Base-by-base conservation (phyloP, 805 yeast genomes). In the Ogataea corticis region DNA sequence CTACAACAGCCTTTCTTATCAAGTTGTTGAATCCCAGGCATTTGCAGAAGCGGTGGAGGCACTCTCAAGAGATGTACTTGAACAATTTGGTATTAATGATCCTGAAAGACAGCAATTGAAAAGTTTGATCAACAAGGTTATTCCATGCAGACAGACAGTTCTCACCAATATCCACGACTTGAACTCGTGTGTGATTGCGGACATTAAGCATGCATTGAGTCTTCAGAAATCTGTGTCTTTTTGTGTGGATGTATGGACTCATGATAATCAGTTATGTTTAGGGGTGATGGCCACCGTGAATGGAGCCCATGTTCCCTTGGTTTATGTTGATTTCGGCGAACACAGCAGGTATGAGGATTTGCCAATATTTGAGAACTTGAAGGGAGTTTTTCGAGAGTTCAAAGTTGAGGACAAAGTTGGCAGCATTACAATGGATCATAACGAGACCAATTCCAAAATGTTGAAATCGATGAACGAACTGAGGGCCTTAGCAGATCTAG, bases 401-500 rank as follows among this genome's bases (percentile, higher is more conserved):
- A 14, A 31, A 4, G 30, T 39, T 31, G 29, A 30, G 13, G 32
- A 38, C 14, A n/a, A 28, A 12, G 7, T 38, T 3, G 7, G 14
- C 9, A 38, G 41, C 25, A 29, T 38, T 13, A 38, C 41, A 14
- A 15, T 38, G 41, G 41, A 38, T 18, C 27, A 38, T 28, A 12
- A 19, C 16, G 25, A 6, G 13, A 17, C 33, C 14, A 38, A 38
- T 28, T n/a, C 28, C 15, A 15, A n/a, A 7, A 14, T 32, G 11
- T 9, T 27, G 12, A 16, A 19, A 14, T n/a, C 3, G 25, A 11
- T 38, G 23, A 28, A 38, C 30, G n/a, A 38, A 13, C 13, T 12
- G 10, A 14, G 23, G 6, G 12, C 4, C 16, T 6, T n/a, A 3
- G 27, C 14, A 7, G 13, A n/a, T 11, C 12, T 25, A 4, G 4